Evolutionary conservation across 169 alveolate species (phyloP), one percentile per base, ranked within the genome.

Genomic region (Cryptosporidium viatorum): DNA sequence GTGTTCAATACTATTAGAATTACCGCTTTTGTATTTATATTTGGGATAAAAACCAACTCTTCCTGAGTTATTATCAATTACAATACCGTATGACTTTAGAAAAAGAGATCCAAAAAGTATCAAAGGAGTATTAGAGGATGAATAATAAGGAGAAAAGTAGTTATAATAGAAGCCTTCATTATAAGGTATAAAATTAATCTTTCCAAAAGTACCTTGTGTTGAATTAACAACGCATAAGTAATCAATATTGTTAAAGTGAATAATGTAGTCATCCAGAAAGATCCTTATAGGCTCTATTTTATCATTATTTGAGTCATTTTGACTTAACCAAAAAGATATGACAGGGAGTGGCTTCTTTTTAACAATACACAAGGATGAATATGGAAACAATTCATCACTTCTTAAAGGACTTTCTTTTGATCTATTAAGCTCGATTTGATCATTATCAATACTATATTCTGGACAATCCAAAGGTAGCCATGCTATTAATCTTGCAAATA

Each of bases 391-490:
- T 62, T 23, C 48, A 39, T n/a, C 21, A 23, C 41, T 80, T 31
- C 35, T 18, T 9, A 14, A n/a, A 35, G 3, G 0, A 3, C 5
- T 33, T 33, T 5, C 52, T 0, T 31, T 65, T 16, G 52, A 16
- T 7, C 33, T 31, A n/a, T 33, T 31, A 35, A 37, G 9, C 9
- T 31, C 48, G 9, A 35, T 2, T 7, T 16, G 31, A 35, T 21
- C 21, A n/a, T 23, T 51, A 37, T 80, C 31, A 6, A 14, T 37
- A 2, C 1, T 18, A 67, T 48, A 33, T 7, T 67, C 35, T 1
- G 89, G 75, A 7, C 89, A 80, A 60, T 59, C 73, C 5, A 80
- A 8, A 14, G 89, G 80, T 16, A 80, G 35, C 89, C 89, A 80
- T 41, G 43, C 41, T 21, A 33, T 23, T 26, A 80, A 12, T 60